Conservation (phyloP, 768 basidiomycete genomes). For the Antrodiella citrinella region DNA sequence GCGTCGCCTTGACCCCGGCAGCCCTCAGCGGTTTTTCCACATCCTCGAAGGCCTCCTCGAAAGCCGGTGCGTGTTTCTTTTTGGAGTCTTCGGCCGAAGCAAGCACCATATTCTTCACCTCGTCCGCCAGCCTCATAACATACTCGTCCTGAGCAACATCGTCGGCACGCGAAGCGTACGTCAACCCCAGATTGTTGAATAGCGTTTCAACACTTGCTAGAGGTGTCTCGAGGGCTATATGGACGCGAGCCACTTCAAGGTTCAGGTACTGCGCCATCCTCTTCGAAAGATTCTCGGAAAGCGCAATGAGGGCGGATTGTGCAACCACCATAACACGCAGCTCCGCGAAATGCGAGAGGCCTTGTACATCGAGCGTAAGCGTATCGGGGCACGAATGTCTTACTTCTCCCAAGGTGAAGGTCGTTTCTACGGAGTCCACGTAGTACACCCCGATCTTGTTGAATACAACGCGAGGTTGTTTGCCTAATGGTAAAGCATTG, state of each 20-base stretch:
- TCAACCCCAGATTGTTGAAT: neutral
- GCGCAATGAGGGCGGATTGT: neutral
- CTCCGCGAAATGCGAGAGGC: neutral
- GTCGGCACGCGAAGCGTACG: too few relatives aligned
- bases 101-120: constrained; percentile 6
- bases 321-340: neutral
- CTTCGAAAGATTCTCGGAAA: neutral
- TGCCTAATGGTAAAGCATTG: neutral
- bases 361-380: neutral
- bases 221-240: neutral
- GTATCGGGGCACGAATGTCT: neutral
- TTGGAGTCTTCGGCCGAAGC: neutral
- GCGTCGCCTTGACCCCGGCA: constrained; percentile 1
- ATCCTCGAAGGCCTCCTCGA: constrained; percentile 1
- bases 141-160: neutral
- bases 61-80: neutral
- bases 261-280: neutral
- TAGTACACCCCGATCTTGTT: neutral
- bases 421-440: neutral
- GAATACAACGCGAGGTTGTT: neutral
- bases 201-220: neutral
- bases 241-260: neutral
- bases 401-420: neutral
- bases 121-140: constrained; percentile 1
- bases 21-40: constrained; percentile 3